Evolutionary conservation across 768 basidiomycete genomes (phyloP), one percentile per base, ranked within the genome.

Genomic region (Termitomyces sp.): DNA sequence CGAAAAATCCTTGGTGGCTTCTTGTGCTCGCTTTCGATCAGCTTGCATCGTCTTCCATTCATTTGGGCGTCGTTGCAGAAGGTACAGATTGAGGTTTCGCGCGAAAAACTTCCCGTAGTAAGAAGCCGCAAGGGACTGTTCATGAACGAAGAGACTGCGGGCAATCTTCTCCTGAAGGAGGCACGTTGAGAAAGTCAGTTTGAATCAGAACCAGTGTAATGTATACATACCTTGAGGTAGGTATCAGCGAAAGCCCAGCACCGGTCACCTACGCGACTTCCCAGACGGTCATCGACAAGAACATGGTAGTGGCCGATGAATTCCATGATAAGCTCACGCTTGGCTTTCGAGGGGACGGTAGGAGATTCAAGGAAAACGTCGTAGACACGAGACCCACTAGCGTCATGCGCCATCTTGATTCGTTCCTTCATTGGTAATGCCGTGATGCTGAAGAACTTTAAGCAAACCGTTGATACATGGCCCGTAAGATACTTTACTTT

Each of bases 201-300:
- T 40, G 16, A 8, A 35, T 48, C 28, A 3, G 5, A 47, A 20
- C 30, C 48, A 22, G 24, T 33, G n/a, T 22, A 7, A 20, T 4
- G 9, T 24, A 33, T 20, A 67, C 78, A 24, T 60, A 94, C 94
- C 77, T 90, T 94, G 62, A 97, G 80, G 72, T 90, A 98, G 1
- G 92, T 87, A 72, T 99, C 97, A n/a, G 90, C 87, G 60, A 82
- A 85, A 1, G 80, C 84, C 93, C 94, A 98, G 63, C 89, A 91
- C n/a, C 88, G 85, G 65, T 95, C 96, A 5, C 83, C 91, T 0
- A 98, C 86, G 48, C 93, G 80, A 65, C 91, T 92, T 46, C 97
- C 97, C 61, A 97, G 84, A 46, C 89, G 85, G 68, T 98, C 93
- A 68, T 95, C 90, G 6, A 90, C 90, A 35, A 99, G 84, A 32